phyloP scores from a whole-genome alignment of 305 asterid genomes.

The Stenogyne calaminthoides region DNA sequence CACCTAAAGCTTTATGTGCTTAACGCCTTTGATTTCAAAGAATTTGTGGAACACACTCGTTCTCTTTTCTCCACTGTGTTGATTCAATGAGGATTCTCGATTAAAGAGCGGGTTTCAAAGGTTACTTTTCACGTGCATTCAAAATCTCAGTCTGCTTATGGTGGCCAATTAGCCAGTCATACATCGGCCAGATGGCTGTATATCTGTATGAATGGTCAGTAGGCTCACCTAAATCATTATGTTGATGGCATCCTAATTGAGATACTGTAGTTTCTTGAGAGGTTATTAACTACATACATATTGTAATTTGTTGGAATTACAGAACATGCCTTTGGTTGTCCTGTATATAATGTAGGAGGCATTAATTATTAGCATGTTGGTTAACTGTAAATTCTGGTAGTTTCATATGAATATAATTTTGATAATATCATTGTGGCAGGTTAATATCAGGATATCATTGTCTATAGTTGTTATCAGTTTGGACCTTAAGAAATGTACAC shows the following conservation, averaged over 20 bases:
- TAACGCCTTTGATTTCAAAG: constrained; percentile 25
- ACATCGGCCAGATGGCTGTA: constrained; percentile 45
- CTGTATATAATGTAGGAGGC: neutral
- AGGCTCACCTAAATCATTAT: constrained; percentile 48
- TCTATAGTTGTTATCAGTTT: neutral
- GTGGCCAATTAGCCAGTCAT: constrained; percentile 60
- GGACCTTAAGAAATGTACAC: constrained; percentile 17
- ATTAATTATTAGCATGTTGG: neutral
- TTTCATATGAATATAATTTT: neutral
- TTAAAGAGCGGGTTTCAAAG: neutral
- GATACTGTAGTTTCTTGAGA: constrained; percentile 28
- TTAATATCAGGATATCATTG: neutral
- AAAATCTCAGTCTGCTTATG: constrained; percentile 22
- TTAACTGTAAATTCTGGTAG: neutral
- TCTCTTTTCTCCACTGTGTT: neutral
- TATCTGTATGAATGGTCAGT: constrained; percentile 57
- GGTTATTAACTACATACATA: constrained; percentile 35
- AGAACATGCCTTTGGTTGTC: neutral
- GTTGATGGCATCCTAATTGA: constrained; percentile 37
- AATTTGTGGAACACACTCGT: constrained; percentile 5
- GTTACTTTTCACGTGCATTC: neutral
- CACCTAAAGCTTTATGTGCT: constrained; percentile 43
- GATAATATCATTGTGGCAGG: too few species aligned
- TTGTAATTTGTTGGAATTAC: neutral
- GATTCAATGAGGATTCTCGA: constrained; percentile 21